Conservation (phyloP, 2,329 filamentous ascomycete genomes). For the Exophiala xenobiotica region DNA sequence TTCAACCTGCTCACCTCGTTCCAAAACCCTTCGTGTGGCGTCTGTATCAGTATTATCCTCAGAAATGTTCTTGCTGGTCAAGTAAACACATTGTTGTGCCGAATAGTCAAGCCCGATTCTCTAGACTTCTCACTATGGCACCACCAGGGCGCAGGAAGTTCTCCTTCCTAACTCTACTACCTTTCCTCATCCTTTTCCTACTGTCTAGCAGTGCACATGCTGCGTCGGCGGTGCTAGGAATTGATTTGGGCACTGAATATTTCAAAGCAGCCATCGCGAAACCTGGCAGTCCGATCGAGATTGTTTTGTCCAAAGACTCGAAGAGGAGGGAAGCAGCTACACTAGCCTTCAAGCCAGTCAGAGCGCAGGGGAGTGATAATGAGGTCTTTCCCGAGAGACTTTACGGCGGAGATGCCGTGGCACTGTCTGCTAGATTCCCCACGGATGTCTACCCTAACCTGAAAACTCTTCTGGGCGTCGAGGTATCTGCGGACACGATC, state of each 20-base stretch:
- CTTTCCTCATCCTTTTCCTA: constrained; percentile 54
- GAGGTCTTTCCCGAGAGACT: constrained; percentile 76
- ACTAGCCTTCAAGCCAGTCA: constrained; percentile 88
- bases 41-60: not conserved
- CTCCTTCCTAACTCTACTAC: constrained; percentile 43
- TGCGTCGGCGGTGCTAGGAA: constrained; percentile 77
- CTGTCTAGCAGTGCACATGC: constrained; percentile 58
- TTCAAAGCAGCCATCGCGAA: constrained; percentile 96
- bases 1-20: not conserved
- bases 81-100: not conserved
- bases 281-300: constrained; percentile 93
- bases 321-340: constrained; percentile 91
- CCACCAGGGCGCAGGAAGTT: constrained; percentile 47
- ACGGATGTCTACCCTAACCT: constrained; percentile 93
- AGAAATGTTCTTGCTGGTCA: constrained; percentile 12
- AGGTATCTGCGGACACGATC: constrained; percentile 58
- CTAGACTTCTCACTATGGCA: constrained; percentile 36
- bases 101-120: constrained; percentile 1
- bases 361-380: constrained; percentile 60
- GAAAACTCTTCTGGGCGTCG: constrained; percentile 82
- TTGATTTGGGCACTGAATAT: constrained; percentile 94
- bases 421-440: constrained; percentile 82
- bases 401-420: constrained; percentile 89
- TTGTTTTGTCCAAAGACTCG: constrained; percentile 96
- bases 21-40: not conserved